Evolutionary conservation across 495 filamentous ascomycete genomes (phyloP).

Genomic region (Aspergillus ellipticus): DNA sequence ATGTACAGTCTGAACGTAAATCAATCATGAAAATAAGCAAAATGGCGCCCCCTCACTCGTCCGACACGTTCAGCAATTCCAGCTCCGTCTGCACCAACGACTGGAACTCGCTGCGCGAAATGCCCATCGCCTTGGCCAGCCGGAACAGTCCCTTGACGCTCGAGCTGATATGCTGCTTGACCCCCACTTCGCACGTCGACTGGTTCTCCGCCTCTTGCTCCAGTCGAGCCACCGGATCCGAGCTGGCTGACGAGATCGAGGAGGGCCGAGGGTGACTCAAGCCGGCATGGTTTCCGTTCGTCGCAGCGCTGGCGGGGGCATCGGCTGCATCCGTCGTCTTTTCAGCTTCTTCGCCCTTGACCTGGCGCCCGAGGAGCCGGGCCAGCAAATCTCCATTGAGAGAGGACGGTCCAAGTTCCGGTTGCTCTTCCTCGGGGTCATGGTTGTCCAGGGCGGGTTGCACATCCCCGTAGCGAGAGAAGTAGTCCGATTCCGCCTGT

Average conservation of each 20-base stretch:
- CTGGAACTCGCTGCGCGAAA: conserved; percentile 82
- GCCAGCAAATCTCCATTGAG: conserved; percentile 50
- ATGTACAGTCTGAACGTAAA: conserved; percentile 4
- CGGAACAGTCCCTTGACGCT: conserved; percentile 87
- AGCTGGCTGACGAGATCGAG: conserved; percentile 53
- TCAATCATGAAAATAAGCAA: background rate
- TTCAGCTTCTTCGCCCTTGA: conserved; percentile 14
- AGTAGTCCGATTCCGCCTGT: conserved; percentile 56
- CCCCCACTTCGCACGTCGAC: conserved; percentile 68
- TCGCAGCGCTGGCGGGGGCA: conserved; percentile 5
- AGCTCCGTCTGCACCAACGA: conserved; percentile 74
- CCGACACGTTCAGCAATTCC: conserved; percentile 70
- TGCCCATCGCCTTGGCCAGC: conserved; percentile 73
- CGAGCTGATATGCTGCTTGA: conserved; percentile 84
- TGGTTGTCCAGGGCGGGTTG: conserved; percentile 89
- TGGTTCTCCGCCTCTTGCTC: conserved; percentile 62
- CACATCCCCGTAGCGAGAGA: conserved; percentile 79
- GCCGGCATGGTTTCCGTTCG: conserved; percentile 19
- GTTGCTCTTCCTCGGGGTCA: conserved; percentile 64
- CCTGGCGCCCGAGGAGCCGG: conserved; percentile 32
- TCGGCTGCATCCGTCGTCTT: conserved; percentile 22
- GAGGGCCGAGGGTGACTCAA: conserved; percentile 44
- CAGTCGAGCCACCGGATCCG: conserved; percentile 58
- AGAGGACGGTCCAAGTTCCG: conserved; percentile 48
- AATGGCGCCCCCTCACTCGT: conserved; percentile 42